These are phyloP conservation scores for Otatea glauca DNA, from an alignment of 176 grass and related monocot genomes.

Conservation along the genomic window DNA sequence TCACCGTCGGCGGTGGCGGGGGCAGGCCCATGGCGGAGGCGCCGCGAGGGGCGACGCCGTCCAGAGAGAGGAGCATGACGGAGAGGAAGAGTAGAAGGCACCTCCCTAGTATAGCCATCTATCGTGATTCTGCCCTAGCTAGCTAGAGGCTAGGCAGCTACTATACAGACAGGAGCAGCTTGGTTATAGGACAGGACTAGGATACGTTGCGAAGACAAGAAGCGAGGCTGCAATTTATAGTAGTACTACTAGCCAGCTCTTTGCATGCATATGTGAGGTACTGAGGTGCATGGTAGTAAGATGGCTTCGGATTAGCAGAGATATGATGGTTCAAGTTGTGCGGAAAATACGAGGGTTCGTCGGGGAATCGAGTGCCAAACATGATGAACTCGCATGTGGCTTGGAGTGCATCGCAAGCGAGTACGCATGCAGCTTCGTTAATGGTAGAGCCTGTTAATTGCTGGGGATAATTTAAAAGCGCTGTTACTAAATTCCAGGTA, in stretches of 20 bases:
- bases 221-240: slow-evolving; percentile 53
- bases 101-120: slow-evolving; percentile 27
- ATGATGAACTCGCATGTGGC: slow-evolving; percentile 41
- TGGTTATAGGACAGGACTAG: background rate
- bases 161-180: background rate
- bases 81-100: slow-evolving; percentile 10
- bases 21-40: slow-evolving; percentile 50
- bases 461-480: background rate
- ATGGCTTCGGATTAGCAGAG: slow-evolving; percentile 23
- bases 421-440: slow-evolving; percentile 3
- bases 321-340: slow-evolving; percentile 22
- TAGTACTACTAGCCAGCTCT: too few species aligned
- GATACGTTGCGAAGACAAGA: slow-evolving; percentile 30
- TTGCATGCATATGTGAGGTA: background rate
- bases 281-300: background rate
- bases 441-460: background rate
- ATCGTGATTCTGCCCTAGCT: background rate
- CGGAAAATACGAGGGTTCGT: slow-evolving; percentile 43
- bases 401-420: slow-evolving; percentile 48
- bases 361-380: slow-evolving; percentile 30
- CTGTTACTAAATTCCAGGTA: background rate
- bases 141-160: background rate
- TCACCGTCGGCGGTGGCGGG: slow-evolving; percentile 51
- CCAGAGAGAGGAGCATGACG: slow-evolving; percentile 27
- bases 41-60: background rate